Evolutionary conservation across 1,284 basidiomycete species (phyloP).

Genomic region (Flammula alnicola): DNA sequence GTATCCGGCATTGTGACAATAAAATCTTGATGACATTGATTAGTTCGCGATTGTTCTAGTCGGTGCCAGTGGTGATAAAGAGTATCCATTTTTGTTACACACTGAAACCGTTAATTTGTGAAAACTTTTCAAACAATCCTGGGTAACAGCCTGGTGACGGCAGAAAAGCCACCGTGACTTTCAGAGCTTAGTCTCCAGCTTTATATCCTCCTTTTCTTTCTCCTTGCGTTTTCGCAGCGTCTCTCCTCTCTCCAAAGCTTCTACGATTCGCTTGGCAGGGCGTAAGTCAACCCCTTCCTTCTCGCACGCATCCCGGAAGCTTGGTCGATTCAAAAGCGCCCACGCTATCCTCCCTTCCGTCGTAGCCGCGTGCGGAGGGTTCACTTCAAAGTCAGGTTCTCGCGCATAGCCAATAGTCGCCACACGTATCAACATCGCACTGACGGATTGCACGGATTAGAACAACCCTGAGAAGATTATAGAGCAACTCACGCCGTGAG

Average conservation of each 20-base stretch:
- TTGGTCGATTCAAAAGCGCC: constrained; percentile 51
- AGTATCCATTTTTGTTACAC: too few relatives aligned
- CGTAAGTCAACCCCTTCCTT: constrained; percentile 50
- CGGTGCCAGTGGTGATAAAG: too few relatives aligned
- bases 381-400: constrained; percentile 65
- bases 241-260: constrained; percentile 12
- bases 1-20: too few relatives aligned
- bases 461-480: neutral
- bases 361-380: constrained; percentile 58
- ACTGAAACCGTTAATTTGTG: too few relatives aligned
- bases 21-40: too few relatives aligned
- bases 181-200: constrained; percentile 12
- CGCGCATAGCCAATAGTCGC: constrained; percentile 71
- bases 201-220: constrained; percentile 9
- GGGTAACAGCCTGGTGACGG: too few relatives aligned
- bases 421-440: constrained; percentile 72
- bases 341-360: constrained; percentile 63
- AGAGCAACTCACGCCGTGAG: constrained; percentile 70
- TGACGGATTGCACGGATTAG: constrained; percentile 32
- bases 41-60: too few relatives aligned
- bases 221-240: constrained; percentile 10
- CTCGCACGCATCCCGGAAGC: constrained; percentile 55
- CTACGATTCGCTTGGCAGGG: constrained; percentile 22
- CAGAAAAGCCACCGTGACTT: too few relatives aligned
- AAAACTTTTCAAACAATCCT: too few relatives aligned